Conservation (phyloP, 164 flowering plant species). For the Cinnamomum chago region DNA sequence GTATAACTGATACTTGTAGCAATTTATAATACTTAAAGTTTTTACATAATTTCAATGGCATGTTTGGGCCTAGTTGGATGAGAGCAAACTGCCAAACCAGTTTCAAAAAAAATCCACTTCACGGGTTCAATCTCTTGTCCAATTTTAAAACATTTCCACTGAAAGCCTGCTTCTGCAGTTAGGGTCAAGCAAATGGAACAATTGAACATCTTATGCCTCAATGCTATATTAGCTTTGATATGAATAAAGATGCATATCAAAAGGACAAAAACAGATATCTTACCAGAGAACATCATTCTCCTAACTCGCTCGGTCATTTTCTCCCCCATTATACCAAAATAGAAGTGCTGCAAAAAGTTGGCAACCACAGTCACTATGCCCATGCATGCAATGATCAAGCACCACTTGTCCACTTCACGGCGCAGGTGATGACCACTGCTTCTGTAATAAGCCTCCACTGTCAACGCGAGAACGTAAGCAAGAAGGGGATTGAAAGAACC, state of each 20-base stretch:
- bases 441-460: conserved; percentile 71
- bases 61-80: too few species aligned
- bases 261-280: background rate
- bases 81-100: too few species aligned
- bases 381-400: conserved; percentile 88
- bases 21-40: too few species aligned
- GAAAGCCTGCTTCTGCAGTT: too few species aligned
- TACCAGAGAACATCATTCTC: conserved; percentile 99
- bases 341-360: conserved; percentile 92
- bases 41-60: too few species aligned
- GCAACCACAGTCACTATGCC: conserved; percentile 94
- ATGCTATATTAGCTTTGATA: too few species aligned
- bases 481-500: conserved; percentile 98
- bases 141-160: too few species aligned
- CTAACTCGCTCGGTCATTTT: conserved; percentile 99
- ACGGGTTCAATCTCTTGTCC: too few species aligned
- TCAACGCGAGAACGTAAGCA: conserved; percentile 74
- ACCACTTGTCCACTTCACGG: conserved; percentile 80
- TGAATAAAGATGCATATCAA: background rate
- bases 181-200: too few species aligned
- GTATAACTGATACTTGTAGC: too few species aligned
- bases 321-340: conserved; percentile 99
- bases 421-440: conserved; percentile 38
- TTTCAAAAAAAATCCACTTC: too few species aligned
- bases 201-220: too few species aligned